Evolutionary conservation across 192 early-diverging fungal genomes (phyloP).

Genomic region (Coemansia sp.): DNA sequence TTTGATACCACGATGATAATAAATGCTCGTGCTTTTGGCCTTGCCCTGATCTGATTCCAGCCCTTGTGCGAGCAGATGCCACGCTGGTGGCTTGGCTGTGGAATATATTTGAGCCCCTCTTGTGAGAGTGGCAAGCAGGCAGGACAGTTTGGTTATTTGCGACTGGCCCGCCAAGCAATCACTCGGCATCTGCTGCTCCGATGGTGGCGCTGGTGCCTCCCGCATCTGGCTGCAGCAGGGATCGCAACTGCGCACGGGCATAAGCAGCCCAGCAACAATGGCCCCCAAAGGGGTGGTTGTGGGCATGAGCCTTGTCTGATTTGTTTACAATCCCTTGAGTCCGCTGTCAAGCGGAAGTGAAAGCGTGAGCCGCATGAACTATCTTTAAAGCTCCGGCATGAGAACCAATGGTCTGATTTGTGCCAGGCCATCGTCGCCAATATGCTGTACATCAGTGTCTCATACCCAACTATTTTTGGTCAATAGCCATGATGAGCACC

Average conservation of each 20-base stretch:
- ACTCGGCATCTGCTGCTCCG: background rate
- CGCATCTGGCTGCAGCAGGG: background rate
- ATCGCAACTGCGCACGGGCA: conserved; percentile 2
- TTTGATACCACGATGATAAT: background rate
- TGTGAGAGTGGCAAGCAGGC: background rate
- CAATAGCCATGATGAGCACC: background rate
- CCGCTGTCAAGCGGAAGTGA: background rate
- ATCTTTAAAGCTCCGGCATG: background rate
- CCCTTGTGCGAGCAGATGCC: background rate
- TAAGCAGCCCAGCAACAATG: background rate
- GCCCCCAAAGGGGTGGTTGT: background rate
- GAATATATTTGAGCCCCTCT: background rate
- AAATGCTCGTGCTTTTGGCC: background rate
- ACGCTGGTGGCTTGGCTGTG: background rate
- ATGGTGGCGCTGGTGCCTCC: background rate
- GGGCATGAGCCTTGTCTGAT: background rate
- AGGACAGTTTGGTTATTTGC: background rate
- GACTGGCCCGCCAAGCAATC: background rate
- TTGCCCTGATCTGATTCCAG: background rate
- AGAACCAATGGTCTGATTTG: background rate
- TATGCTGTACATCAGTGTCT: background rate
- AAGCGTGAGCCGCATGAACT: background rate
- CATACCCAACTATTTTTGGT: background rate
- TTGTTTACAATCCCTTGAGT: background rate
- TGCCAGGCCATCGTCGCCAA: background rate